Base-by-base conservation (phyloP, 2,329 filamentous ascomycete species). In the Phyllosticta ampelicida region DNA sequence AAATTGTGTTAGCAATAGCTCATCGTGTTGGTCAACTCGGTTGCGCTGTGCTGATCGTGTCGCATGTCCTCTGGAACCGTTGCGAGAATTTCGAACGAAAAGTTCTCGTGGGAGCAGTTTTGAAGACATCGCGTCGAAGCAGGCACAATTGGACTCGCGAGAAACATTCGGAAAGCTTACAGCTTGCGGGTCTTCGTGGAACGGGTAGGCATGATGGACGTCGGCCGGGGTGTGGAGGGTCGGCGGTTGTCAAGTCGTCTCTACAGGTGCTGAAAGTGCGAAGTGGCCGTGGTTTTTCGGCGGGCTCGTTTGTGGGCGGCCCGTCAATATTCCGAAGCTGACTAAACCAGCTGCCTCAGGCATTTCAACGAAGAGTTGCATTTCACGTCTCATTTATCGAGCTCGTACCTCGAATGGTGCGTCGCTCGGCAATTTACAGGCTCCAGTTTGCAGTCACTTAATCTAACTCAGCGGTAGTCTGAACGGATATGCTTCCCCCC, bases 171-270 rank as follows among this genome's bases (percentile, higher is more conserved):
- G 36, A 5, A 44, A 44, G 16, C 36, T 44, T 44, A 44, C 36
- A 44, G 85, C 83, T 88, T 89, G 78, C 86, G 81, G 77, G 86
- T 89, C 79, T 87, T 86, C 73, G 81, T 82, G 68, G 85, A 80
- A 76, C 85, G 80, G 77, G 86, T 87, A 84, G 86, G 86, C 85
- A 86, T 86, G 36, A 44, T 44, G 36, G 36, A 44, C n/a, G 36
- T 44, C 23, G 36, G 36, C 36, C 36, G 36, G 36, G n/a, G 11
- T 16, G 13, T 16, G 16, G 36, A 44, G 36, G 36, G 36, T 44
- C 36, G 36, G 36, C 36, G 16, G 36, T 16, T 44, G n/a, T 44
- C 36, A n/a, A n/a, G 36, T 44, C 36, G 36, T 44, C 36, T 10
- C 36, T 44, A 16, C 36, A n/a, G 36, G n/a, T 5, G 36, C 4